Evolutionary conservation across 768 basidiomycete genomes (phyloP), one percentile per base, ranked within the genome.

Genomic region (Tulasnella sp.): DNA sequence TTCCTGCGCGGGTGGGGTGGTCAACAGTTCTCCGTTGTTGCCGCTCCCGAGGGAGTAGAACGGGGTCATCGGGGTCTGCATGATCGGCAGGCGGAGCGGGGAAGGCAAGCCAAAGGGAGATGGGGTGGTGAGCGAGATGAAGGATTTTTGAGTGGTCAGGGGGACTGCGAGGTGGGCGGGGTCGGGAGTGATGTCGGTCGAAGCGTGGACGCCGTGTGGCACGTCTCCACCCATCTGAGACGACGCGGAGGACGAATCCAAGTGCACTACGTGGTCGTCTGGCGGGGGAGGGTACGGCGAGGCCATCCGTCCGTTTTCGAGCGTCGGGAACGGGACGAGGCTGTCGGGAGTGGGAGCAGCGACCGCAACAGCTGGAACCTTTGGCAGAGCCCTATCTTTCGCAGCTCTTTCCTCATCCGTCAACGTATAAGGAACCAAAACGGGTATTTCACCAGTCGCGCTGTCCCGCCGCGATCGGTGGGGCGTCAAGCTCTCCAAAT

Each of bases 31-130:
- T 16, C 18, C 72, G 72, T 24, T 36, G 40, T 42, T 24, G 2
- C 27, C 72, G 10, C 72, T 36, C 8, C 36, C 40, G 6, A 73
- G 34, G 7, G 72, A 9, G 72, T 73, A 73, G 72, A 38, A 38
- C 38, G 72, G 72, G 38, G 72, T 73, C 72, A 73, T 24, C 8
- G 72, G 72, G 5, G 72, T 73, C 18, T 38, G 36, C 38, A 42
- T 73, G 40, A 42, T 73, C 27, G 72, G 72, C 36, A 73, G 36
- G 24, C 76, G 76, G 76, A 77, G 52, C 34, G 76, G 76, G 6
- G 76, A 77, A 10, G 76, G 76, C 21, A 77, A 38, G 9, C 46
- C 46, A 27, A 77, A 77, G 36, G 76, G 76, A 18, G 76, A 77
- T 18, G 76, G 76, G 19, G 76, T 48, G 19, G 56, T 58, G 24